phyloP scores from a whole-genome alignment of 495 filamentous ascomycete species.

The Stereocaulon alpinum region DNA sequence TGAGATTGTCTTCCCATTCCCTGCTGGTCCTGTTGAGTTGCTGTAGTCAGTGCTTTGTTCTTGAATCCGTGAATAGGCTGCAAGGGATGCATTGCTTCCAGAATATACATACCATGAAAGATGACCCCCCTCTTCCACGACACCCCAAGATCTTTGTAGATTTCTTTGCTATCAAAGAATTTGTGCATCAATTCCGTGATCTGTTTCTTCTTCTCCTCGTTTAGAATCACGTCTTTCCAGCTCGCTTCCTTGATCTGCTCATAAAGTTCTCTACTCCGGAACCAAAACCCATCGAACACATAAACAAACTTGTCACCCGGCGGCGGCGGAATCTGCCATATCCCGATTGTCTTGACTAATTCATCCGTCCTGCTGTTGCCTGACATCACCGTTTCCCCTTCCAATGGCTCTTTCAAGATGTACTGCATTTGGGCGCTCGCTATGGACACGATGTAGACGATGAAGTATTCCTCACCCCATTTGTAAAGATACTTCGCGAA shows the following conservation, averaged over 20 bases:
- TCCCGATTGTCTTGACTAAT: conserved; percentile 29
- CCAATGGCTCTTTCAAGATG: conserved; percentile 32
- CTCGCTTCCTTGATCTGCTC: conserved; percentile 30
- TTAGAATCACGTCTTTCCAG: conserved; percentile 38
- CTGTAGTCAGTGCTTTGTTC: too few relatives aligned
- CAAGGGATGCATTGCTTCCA: too few relatives aligned
- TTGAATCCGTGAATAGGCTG: too few relatives aligned
- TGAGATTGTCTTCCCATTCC: conserved; percentile 60
- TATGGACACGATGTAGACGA: conserved; percentile 30
- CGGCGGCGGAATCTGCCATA: conserved; percentile 25
- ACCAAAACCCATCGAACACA: conserved; percentile 31
- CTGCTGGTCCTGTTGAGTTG: conserved; percentile 23
- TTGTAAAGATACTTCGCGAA: conserved; percentile 34
- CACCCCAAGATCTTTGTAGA: conserved; percentile 35
- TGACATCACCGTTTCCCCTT: conserved; percentile 26
- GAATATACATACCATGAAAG: conserved; percentile 29
- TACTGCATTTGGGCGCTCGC: conserved; percentile 26
- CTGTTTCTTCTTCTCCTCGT: conserved; percentile 34
- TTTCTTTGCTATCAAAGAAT: conserved; percentile 36
- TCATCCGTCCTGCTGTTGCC: conserved; percentile 28
- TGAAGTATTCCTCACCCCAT: conserved; percentile 33
- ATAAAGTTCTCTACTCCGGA: conserved; percentile 10
- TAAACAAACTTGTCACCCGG: conserved; percentile 29
- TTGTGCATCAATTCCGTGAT: conserved; percentile 30
- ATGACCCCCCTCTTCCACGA: conserved; percentile 41